Evolutionary conservation across 371 early-diverging fungal species (phyloP).

Genomic region (Saksenaea oblongispora): DNA sequence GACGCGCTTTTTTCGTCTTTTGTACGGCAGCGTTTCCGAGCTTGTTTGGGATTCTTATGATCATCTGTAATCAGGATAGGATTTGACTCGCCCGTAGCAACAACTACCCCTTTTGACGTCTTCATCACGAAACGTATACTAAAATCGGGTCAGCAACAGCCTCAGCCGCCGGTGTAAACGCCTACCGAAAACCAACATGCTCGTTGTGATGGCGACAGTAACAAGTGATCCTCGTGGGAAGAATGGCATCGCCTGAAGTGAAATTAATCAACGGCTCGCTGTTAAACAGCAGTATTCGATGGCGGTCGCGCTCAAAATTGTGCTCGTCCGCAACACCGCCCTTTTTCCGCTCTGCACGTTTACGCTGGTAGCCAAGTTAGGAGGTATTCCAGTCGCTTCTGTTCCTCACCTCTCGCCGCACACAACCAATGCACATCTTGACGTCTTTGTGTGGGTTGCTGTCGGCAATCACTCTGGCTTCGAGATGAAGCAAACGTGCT

Average conservation of each 20-base stretch:
- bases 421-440: slow-evolving; percentile 78
- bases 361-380: slow-evolving; percentile 24
- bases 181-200: slow-evolving; percentile 76
- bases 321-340: slow-evolving; percentile 27
- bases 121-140: slow-evolving; percentile 65
- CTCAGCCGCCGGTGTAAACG: too few species aligned
- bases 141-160: too few species aligned
- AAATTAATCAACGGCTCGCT: slow-evolving; percentile 81
- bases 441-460: slow-evolving; percentile 75
- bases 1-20: slow-evolving; percentile 13
- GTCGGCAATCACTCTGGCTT: slow-evolving; percentile 79
- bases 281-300: slow-evolving; percentile 79
- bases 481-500: slow-evolving; percentile 59
- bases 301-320: slow-evolving; percentile 56
- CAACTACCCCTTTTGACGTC: slow-evolving; percentile 34
- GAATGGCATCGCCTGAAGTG: slow-evolving; percentile 76
- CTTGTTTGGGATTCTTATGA: slow-evolving; percentile 56
- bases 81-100: slow-evolving; percentile 74
- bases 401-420: slow-evolving; percentile 69
- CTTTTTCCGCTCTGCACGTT: slow-evolving; percentile 49
- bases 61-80: slow-evolving; percentile 91
- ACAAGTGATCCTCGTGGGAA: slow-evolving; percentile 91
- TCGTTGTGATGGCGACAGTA: slow-evolving; percentile 92
- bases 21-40: slow-evolving; percentile 6
- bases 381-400: too few species aligned